These are phyloP conservation scores for Entomortierella beljakovae DNA, from an alignment of 192 early-diverging fungal genomes.

Conservation along the genomic window DNA sequence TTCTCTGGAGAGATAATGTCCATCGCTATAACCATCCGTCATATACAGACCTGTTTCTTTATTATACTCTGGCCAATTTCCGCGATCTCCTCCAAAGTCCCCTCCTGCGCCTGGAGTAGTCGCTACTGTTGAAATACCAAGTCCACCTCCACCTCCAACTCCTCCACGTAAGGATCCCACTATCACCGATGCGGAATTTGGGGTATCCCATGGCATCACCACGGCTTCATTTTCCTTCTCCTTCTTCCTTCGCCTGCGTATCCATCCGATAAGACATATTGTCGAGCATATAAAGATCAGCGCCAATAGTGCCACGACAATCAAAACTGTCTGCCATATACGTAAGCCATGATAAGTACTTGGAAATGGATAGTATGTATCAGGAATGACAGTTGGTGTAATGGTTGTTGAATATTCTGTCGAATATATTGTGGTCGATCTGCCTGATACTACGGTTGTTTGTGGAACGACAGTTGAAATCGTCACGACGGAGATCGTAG, in stretches of 20 bases:
- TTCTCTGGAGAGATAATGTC: not conserved
- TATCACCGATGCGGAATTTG: not conserved
- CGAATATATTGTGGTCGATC: slow-evolving; percentile 10
- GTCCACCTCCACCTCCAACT: not conserved
- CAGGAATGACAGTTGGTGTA: slow-evolving; percentile 25
- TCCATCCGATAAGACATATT: slow-evolving; percentile 6
- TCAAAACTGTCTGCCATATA: slow-evolving; percentile 32
- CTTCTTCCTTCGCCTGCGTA: slow-evolving; percentile 4
- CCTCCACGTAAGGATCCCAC: slow-evolving; percentile 1
- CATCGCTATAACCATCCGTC: not conserved
- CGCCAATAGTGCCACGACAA: too few species aligned
- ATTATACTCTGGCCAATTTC: slow-evolving; percentile 14
- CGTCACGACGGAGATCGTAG: slow-evolving; percentile 27
- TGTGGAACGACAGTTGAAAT: slow-evolving; percentile 26
- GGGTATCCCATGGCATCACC: slow-evolving; percentile 13
- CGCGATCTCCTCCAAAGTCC: not conserved
- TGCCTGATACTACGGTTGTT: slow-evolving; percentile 26
- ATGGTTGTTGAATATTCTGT: slow-evolving; percentile 3
- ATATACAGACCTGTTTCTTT: not conserved
- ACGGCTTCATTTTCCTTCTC: not conserved
- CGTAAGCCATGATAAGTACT: not conserved
- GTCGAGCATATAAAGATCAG: slow-evolving; percentile 9
- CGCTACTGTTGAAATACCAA: not conserved
- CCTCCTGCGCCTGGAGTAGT: not conserved
- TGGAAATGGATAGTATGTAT: slow-evolving; percentile 23